These are phyloP conservation scores for Cladosporium sp. DNA, from an alignment of 2,329 filamentous ascomycete species.

Conservation along the genomic window DNA sequence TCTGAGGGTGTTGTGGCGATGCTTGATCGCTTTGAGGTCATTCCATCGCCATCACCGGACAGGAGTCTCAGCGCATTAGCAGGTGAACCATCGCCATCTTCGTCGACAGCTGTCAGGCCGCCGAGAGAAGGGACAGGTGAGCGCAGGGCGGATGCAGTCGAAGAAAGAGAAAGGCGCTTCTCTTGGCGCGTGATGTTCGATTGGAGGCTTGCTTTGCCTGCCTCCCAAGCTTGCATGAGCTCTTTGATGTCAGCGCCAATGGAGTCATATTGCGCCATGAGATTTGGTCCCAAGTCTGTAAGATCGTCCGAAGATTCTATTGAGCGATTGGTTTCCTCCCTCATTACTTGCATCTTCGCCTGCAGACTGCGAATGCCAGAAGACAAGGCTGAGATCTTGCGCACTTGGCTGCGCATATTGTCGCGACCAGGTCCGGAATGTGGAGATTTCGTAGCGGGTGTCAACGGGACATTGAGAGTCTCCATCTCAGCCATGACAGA, in stretches of 20 bases:
- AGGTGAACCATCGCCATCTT: constrained; percentile 51
- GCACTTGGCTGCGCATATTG: constrained; percentile 78
- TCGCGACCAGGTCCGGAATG: constrained; percentile 68
- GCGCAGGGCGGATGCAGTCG: constrained; percentile 37
- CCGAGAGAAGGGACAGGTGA: constrained; percentile 55
- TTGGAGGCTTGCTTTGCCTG: constrained; percentile 74
- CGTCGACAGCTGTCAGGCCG: constrained; percentile 54
- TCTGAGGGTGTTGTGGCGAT: constrained; percentile 48
- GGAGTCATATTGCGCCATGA: constrained; percentile 89
- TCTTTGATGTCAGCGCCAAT: constrained; percentile 79
- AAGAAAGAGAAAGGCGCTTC: constrained; percentile 52
- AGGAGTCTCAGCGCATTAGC: constrained; percentile 72
- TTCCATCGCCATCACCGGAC: constrained; percentile 59
- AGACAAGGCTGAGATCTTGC: constrained; percentile 82
- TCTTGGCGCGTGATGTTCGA: constrained; percentile 78
- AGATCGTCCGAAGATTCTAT: constrained; percentile 62
- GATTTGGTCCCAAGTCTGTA: constrained; percentile 66
- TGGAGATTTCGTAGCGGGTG: constrained; percentile 55
- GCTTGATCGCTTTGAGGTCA: constrained; percentile 39
- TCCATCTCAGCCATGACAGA: constrained; percentile 74
- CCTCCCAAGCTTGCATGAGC: constrained; percentile 47
- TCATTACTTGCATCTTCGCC: constrained; percentile 86
- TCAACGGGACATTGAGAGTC: constrained; percentile 47
- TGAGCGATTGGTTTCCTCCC: constrained; percentile 80
- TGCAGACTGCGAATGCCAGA: constrained; percentile 87